A percentile compares a stretch with the other conserved stretches of the same genome.
Evolutionary conservation across 2,329 filamentous ascomycete species (phyloP).

Genomic region (Gremmenia infestans): DNA sequence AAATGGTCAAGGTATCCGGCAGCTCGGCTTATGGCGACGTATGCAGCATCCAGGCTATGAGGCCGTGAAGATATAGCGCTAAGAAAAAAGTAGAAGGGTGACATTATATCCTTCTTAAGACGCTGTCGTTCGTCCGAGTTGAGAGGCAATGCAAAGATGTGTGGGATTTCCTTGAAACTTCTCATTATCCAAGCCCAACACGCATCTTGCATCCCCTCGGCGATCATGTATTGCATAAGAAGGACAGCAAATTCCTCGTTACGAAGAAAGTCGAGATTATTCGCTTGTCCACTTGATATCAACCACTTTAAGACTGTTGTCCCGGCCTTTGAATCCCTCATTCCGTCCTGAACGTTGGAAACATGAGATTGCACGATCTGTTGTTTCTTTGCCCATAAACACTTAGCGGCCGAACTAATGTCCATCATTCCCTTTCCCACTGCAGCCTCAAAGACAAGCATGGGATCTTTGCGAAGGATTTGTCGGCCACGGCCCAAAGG

Average conservation of each 20-base stretch:
- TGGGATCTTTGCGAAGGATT: slow-evolving; percentile 17
- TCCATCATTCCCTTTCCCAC: slow-evolving; percentile 30
- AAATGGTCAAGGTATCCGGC: slow-evolving; percentile 10
- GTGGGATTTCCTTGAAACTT: slow-evolving; percentile 10
- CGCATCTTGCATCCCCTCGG: slow-evolving; percentile 25
- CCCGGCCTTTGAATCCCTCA: slow-evolving; percentile 28
- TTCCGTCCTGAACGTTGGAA: slow-evolving; percentile 17
- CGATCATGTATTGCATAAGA: slow-evolving; percentile 29
- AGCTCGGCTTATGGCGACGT: slow-evolving; percentile 15
- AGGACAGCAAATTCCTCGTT: slow-evolving; percentile 17
- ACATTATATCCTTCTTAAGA: slow-evolving; percentile 5
- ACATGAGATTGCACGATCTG: slow-evolving; percentile 16
- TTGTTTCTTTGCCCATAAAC: slow-evolving; percentile 20
- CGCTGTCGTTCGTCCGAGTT: not conserved
- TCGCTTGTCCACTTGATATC: slow-evolving; percentile 23
- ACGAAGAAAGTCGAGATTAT: slow-evolving; percentile 22
- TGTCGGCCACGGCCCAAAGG: not conserved
- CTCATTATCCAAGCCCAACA: slow-evolving; percentile 28
- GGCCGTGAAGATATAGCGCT: not conserved
- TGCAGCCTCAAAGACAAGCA: slow-evolving; percentile 29
- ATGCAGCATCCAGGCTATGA: slow-evolving; percentile 17
- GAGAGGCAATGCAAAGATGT: not conserved
- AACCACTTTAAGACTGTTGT: slow-evolving; percentile 30
- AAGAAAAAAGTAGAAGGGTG: not conserved
- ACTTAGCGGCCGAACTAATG: slow-evolving; percentile 20